Conservation (phyloP, 768 basidiomycete genomes). For the Boletus subparvulus region DNA sequence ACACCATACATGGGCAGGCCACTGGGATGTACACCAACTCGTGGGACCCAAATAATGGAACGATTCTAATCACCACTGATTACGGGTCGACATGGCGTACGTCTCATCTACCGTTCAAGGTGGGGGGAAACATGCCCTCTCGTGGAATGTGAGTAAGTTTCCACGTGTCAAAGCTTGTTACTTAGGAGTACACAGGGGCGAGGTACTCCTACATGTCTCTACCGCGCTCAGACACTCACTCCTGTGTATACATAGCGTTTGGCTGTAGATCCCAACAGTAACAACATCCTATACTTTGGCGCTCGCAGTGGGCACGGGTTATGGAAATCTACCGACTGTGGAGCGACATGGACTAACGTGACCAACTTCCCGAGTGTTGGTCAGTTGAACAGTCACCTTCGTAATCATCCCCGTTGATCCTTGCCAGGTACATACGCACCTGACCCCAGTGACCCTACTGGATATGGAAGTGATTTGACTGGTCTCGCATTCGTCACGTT, state of each 20-base stretch:
- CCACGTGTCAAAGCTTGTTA: not conserved
- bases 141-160: constrained; percentile 51
- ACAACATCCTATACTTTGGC: constrained; percentile 62
- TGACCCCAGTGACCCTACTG: constrained; percentile 7
- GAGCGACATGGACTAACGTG: constrained; percentile 59
- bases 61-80: constrained; percentile 60
- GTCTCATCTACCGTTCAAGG: constrained; percentile 59
- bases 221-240: not conserved
- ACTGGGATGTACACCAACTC: constrained; percentile 14
- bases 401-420: not conserved
- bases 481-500: constrained; percentile 15
- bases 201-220: not conserved
- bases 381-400: constrained; percentile 23
- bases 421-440: constrained; percentile 10
- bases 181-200: constrained; percentile 5
- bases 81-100: constrained; percentile 54
- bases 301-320: constrained; percentile 64
- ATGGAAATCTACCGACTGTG: constrained; percentile 64
- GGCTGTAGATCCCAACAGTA: constrained; percentile 60
- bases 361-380: constrained; percentile 58
- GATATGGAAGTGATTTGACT: constrained; percentile 5
- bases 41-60: constrained; percentile 25
- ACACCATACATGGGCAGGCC: not conserved
- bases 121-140: constrained; percentile 45
- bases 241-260: constrained; percentile 43